These are phyloP conservation scores for Alternaria sp. DNA, from an alignment of 2,329 filamentous ascomycete genomes.

Conservation along the genomic window DNA sequence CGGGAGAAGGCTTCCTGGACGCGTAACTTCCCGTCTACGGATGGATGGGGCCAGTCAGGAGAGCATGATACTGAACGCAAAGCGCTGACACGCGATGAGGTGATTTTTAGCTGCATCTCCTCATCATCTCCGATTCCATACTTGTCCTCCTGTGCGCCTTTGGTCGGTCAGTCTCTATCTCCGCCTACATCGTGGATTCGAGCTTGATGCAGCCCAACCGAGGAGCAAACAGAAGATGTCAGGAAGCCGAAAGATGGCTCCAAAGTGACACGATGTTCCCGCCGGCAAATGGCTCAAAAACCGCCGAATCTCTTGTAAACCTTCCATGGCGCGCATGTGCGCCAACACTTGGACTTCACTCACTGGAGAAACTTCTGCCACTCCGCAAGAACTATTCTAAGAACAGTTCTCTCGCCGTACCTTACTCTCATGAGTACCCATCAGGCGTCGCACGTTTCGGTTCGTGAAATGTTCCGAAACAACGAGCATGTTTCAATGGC, in stretches of 20 bases:
- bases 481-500: conserved; percentile 13
- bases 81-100: not conserved
- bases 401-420: not conserved
- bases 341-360: not conserved
- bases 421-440: not conserved
- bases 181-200: not conserved
- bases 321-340: not conserved
- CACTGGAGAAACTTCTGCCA: not conserved
- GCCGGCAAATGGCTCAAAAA: not conserved
- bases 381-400: conserved; percentile 3
- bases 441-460: conserved; percentile 3
- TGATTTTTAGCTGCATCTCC: not conserved
- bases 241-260: not conserved
- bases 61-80: not conserved
- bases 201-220: not conserved
- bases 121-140: not conserved
- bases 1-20: not conserved
- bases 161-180: not conserved
- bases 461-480: conserved; percentile 15
- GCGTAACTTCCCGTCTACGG: not conserved
- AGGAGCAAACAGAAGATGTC: not conserved
- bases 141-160: not conserved
- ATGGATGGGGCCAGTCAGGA: not conserved
- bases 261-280: not conserved
- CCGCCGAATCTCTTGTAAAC: not conserved